Base-by-base conservation (phyloP, 345 rosid species). In the Moringa oleifera region DNA sequence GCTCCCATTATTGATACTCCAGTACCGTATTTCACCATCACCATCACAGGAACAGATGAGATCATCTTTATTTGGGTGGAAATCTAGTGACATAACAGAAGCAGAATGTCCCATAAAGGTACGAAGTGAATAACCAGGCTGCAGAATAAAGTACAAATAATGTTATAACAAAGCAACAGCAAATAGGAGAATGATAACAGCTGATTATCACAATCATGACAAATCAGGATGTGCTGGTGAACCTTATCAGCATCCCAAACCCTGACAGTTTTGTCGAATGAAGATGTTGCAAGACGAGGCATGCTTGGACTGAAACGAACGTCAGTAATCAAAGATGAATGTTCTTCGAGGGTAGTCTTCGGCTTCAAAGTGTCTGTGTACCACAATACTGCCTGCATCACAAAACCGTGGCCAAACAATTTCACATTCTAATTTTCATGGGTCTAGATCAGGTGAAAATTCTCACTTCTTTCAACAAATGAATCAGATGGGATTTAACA, bases 161-260 rank as follows among this genome's bases (percentile, higher is more conserved):
- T 41, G 33, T 41, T 41, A 4, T 36, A 54, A 37, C 61, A 45
- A 46, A 68, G n/a, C 59, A 61, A 53, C 28, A 72, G 19, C 36
- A 25, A 41, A 7, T 4, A 4, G 12, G 12, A 2, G 6, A 41
- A 15, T 41, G 47, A 9, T 15, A 16, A 4, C 9, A 41, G 6
- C 1, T 41, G 47, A 41, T 41, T 5, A 41, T 4, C 6, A 41
- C 1, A 41, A 41, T 41, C 1, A n/a, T n/a, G n/a, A 15, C 13
- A 41, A 41, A 41, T 41, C 13, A 41, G 47, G 41, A 7, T 67
- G 53, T 21, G 64, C 64, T 46, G 57, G 78, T 85, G 78, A 53
- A 94, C 99, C 73, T 81, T 90, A 73, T 90, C 99, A 68, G 90
- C 96, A 67, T 94, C 99, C 99, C 99, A 94, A 65, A 94, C 97